Conservation (phyloP, 345 rosid genomes). For the Eucalyptus tenuipes region DNA sequence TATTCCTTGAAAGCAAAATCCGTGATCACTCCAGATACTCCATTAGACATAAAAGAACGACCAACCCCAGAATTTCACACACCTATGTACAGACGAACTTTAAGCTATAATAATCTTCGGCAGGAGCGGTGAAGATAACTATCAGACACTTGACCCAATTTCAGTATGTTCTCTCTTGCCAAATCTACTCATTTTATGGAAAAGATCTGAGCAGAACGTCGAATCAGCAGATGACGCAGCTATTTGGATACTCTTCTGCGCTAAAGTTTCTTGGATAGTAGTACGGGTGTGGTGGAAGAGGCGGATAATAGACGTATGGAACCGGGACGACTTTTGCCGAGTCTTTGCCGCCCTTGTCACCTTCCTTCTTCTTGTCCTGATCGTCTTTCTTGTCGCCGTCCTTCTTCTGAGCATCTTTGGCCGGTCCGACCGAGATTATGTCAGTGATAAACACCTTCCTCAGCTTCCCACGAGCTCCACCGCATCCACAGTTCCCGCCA, state of each 20-base stretch:
- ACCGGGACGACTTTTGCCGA: accelerated
- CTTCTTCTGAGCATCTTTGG: background rate
- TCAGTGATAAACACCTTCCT: background rate
- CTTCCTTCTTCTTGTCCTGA: background rate
- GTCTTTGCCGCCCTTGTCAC: background rate
- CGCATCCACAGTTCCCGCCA: background rate
- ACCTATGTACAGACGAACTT: background rate
- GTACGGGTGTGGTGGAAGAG: background rate
- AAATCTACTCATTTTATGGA: background rate
- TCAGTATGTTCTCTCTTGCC: background rate
- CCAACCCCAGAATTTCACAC: background rate
- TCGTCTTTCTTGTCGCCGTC: background rate
- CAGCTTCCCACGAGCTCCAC: background rate
- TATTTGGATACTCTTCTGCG: background rate
- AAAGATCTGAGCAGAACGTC: accelerated
- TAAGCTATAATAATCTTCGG: accelerated
- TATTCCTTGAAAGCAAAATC: background rate
- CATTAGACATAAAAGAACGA: background rate
- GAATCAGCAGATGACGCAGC: background rate
- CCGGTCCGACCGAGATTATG: background rate
- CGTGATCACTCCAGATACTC: background rate
- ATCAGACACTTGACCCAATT: background rate
- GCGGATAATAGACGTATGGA: background rate
- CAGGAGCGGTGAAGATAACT: background rate
- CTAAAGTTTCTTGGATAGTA: background rate